Evolutionary conservation across 2,329 filamentous ascomycete genomes (phyloP).

Genomic region (Lomentospora prolificans): DNA sequence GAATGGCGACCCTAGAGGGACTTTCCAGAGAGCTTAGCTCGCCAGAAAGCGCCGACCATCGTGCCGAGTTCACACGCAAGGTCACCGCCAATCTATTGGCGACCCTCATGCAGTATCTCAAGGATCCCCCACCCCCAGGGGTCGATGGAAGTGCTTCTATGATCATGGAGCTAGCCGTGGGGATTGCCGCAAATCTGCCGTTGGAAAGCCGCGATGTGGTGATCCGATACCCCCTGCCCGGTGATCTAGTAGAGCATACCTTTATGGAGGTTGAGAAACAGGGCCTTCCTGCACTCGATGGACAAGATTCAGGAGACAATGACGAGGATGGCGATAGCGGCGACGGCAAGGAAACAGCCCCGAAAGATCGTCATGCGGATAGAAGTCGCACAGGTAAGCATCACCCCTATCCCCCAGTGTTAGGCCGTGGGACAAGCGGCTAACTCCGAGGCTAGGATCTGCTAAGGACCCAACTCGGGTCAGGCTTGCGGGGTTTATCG

Average conservation of each 20-base stretch:
- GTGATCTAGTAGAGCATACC: slow-evolving; percentile 56
- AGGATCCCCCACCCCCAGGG: slow-evolving; percentile 66
- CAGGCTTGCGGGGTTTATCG: slow-evolving; percentile 66
- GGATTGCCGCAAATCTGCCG: slow-evolving; percentile 76
- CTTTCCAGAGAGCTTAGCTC: slow-evolving; percentile 61
- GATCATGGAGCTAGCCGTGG: slow-evolving; percentile 86
- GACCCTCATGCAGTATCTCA: slow-evolving; percentile 62
- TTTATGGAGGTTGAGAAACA: slow-evolving; percentile 83
- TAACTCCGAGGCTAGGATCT: background rate
- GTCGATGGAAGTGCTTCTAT: slow-evolving; percentile 83
- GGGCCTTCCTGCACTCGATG: slow-evolving; percentile 50
- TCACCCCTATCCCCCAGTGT: background rate
- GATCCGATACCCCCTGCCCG: slow-evolving; percentile 76
- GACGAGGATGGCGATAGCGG: too few relatives aligned
- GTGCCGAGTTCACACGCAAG: slow-evolving; percentile 57
- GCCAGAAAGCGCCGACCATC: slow-evolving; percentile 55
- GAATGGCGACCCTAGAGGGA: slow-evolving; percentile 88
- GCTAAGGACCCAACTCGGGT: slow-evolving; percentile 45
- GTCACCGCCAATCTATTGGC: slow-evolving; percentile 60
- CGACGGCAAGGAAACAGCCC: too few relatives aligned
- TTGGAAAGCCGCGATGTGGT: slow-evolving; percentile 85
- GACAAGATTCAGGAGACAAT: slow-evolving; percentile 32
- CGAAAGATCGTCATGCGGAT: slow-evolving; percentile 11
- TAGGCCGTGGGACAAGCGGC: background rate
- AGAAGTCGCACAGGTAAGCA: background rate